Evolutionary conservation across 305 asterid species (phyloP), one percentile per base, ranked within the genome.

Genomic region (Fraxinus paxiana): DNA sequence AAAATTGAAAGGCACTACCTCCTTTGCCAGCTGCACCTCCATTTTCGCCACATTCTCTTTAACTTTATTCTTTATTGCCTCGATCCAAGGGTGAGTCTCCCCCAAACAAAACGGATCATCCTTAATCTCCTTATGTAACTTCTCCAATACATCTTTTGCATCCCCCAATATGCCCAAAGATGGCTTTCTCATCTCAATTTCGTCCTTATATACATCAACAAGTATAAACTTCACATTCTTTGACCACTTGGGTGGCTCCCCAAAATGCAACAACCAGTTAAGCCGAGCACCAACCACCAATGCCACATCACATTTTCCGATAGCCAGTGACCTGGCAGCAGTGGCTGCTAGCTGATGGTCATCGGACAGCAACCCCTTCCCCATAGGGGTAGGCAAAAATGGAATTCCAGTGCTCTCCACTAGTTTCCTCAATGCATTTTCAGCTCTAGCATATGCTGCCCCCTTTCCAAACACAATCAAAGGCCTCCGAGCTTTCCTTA

Each of bases 371-470:
- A 94, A 79, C 22, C 97, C 98, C 63, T 94, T 93, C 48, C 96
- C 97, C 97, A 94, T 93, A 5, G 98, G 97, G 26, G 96, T 94
- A 1, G 97, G 98, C 84, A 94, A 80, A 79, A 94, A 93, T 1
- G 97, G 97, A 46, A 94, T 92, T 31, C 97, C 96, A 2, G 93
- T 92, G 63, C 85, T 86, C 80, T 93, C 94, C 24, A 92, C 93
- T 61, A 94, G 83, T 51, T 82, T 87, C 43, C 82, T 87, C 83
- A 93, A 78, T 79, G 86, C 92, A 33, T 76, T 83, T 79, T 94
- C 98, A 2, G 97, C 94, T 79, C 87, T 93, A 51, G 95, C 85
- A 76, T 85, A 86, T 34, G 96, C 95, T 24, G 98, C 98, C 65
- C 97, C 98, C 75, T 94, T 94, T 10, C 98, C 97, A 63, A 94